Base-by-base conservation (phyloP, 352 stramenopile species). In the Pythium phragmiticola region DNA sequence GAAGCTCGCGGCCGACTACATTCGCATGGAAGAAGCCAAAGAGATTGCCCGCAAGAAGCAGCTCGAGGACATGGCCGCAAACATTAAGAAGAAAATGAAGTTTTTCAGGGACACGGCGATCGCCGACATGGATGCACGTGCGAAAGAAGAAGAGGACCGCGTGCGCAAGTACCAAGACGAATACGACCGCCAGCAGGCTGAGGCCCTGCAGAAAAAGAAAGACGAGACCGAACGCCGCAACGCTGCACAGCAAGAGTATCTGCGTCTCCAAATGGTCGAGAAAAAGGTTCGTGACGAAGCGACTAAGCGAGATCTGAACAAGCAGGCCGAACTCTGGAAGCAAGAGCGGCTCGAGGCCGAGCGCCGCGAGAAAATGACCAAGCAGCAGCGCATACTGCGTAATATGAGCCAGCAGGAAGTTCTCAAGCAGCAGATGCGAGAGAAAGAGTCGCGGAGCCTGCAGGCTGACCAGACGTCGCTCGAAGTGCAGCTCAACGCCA, bases 31-130 rank as follows among this genome's bases (percentile, higher is more conserved):
- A 70, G 69, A 88, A 30, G 70, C 65, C 28, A 92, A 91, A 66
- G 85, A 94, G 17, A 71, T 73, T 1, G 66, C 77, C 21, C 81
- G 82, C 14, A 72, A 71, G 46, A 73, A 87, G 57, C 77, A 89
- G 46, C 75, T 94, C 23, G 82, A 89, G 33, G 80, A 77, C n/a
- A 75, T 94, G 74, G 76, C 76, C 5, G 77, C 73, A 45, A 89
- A 81, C 53, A 87, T 94, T 67, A 86, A 90, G 65, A 80, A 79
- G 51, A 85, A 86, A 54, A 94, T 92, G 85, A 91, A 92, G 63
- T 87, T 91, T 61, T 94, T 91, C 37, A 80, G 81, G 55, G 82
- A 94, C 67, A 94, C 85, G 4, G 72, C 82, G 30, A 92, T 90
- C 26, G 83, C 78, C 1, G 72, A 80, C 34, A 88, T 75, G 48